Conservation (phyloP, 208 protist species). For the Wallacemonas collosoma region DNA sequence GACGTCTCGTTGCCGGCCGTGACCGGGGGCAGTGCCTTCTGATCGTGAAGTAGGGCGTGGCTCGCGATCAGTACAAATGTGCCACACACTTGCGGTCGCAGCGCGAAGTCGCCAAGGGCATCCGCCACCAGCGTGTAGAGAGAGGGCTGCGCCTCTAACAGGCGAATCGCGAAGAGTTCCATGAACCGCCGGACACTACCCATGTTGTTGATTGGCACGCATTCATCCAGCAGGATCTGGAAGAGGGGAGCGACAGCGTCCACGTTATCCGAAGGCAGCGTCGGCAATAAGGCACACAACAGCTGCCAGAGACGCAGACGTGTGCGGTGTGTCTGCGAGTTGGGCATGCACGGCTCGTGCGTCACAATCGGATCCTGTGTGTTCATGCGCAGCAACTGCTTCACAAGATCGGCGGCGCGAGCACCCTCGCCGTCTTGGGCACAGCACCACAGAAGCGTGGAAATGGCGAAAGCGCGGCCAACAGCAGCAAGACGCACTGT, state of each 20-base stretch:
- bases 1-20: neutral
- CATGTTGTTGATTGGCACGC: conserved; percentile 82
- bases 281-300: conserved; percentile 69
- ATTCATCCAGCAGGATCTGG: conserved; percentile 40
- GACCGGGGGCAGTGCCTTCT: conserved; percentile 20
- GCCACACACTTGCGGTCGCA: conserved; percentile 84
- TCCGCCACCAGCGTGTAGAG: conserved; percentile 59
- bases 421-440: conserved; percentile 19
- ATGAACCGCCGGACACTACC: conserved; percentile 89
- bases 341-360: conserved; percentile 89
- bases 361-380: conserved; percentile 46
- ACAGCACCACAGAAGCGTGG: conserved; percentile 75
- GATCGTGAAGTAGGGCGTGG: conserved; percentile 65
- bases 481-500: conserved; percentile 73
- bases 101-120: conserved; percentile 53
- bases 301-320: conserved; percentile 90
- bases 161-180: conserved; percentile 80
- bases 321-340: conserved; percentile 82
- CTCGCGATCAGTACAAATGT: conserved; percentile 75
- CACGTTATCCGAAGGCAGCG: conserved; percentile 28
- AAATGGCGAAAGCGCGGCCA: conserved; percentile 63
- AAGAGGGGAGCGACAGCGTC: conserved; percentile 41
- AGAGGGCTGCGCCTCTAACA: conserved; percentile 55
- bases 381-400: conserved; percentile 77
- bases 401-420: conserved; percentile 34